A percentile compares a stretch with the other conserved stretches of the same genome.
These are phyloP conservation scores for Apiospora malaysiana DNA, from an alignment of 2,329 filamentous ascomycete species.

Conservation along the genomic window DNA sequence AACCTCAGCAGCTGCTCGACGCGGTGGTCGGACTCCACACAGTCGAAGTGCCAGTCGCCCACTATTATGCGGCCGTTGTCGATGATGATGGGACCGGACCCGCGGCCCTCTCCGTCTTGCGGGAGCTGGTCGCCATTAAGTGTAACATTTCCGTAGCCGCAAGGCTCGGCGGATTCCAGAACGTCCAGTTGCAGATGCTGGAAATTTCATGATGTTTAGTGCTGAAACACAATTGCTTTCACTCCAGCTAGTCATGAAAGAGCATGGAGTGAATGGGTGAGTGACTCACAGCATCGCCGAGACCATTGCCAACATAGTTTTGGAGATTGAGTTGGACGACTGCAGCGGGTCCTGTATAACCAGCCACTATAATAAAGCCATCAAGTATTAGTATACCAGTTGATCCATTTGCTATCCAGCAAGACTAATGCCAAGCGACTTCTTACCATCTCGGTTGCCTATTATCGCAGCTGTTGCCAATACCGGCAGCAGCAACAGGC, in stretches of 20 bases:
- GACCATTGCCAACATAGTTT: slow-evolving; percentile 27
- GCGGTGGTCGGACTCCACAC: slow-evolving; percentile 47
- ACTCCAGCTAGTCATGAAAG: not conserved
- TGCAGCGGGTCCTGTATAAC: slow-evolving; percentile 26
- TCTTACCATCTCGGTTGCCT: slow-evolving; percentile 12
- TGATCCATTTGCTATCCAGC: slow-evolving; percentile 24
- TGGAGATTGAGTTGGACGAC: slow-evolving; percentile 36
- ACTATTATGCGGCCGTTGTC: slow-evolving; percentile 45
- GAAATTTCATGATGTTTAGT: slow-evolving; percentile 23
- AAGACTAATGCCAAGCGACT: not conserved
- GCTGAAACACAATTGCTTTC: not conserved
- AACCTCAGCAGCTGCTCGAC: slow-evolving; percentile 53
- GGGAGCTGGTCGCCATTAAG: slow-evolving; percentile 52
- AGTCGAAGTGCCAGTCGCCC: slow-evolving; percentile 55
- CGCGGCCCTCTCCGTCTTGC: slow-evolving; percentile 46
- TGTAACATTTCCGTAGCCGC: slow-evolving; percentile 53
- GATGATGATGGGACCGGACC: slow-evolving; percentile 48
- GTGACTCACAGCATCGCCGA: slow-evolving; percentile 34
- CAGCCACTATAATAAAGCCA: slow-evolving; percentile 27
- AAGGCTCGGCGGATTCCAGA: slow-evolving; percentile 50
- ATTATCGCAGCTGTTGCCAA: not conserved
- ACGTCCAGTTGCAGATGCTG: slow-evolving; percentile 50
- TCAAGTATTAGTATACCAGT: slow-evolving; percentile 24
- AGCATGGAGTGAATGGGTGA: slow-evolving; percentile 23
- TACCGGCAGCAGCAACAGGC: not conserved